phyloP scores from a whole-genome alignment of 2,329 filamentous ascomycete genomes.

The Colletotrichum endophyticum region DNA sequence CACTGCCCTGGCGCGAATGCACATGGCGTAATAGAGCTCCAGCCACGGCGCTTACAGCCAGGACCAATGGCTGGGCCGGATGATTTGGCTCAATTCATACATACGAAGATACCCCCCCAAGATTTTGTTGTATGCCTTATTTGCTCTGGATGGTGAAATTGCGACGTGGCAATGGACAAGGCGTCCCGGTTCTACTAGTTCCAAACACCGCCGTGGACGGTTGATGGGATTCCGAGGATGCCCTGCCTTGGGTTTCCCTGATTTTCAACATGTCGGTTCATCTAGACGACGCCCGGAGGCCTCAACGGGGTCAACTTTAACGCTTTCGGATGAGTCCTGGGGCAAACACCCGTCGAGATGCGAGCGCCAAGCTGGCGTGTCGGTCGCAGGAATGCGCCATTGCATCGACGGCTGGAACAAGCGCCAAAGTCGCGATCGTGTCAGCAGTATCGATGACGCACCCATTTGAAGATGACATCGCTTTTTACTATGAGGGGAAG shows the following conservation, averaged over 20 bases:
- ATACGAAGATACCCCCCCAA: constrained; percentile 12
- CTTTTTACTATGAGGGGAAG: background rate
- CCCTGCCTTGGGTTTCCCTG: background rate
- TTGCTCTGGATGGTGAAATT: background rate
- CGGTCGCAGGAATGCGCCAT: background rate
- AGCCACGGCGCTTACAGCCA: background rate
- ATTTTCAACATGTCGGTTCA: background rate
- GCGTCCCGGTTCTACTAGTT: background rate
- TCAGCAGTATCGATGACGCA: constrained; percentile 16
- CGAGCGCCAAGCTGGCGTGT: background rate
- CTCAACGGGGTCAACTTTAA: background rate
- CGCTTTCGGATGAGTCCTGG: background rate
- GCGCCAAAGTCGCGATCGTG: constrained; percentile 14
- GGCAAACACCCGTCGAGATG: background rate
- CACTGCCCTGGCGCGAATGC: background rate
- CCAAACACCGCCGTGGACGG: background rate
- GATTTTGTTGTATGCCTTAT: background rate
- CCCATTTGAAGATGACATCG: background rate
- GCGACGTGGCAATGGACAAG: background rate
- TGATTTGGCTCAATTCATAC: background rate
- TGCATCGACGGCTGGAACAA: background rate
- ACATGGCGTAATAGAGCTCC: background rate
- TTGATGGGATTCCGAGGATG: background rate
- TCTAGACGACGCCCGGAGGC: background rate
- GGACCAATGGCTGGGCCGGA: background rate